Evolutionary conservation across 2,329 filamentous ascomycete genomes (phyloP), one percentile per base, ranked within the genome.

Genomic region (Clarireedia homoeocarpa): DNA sequence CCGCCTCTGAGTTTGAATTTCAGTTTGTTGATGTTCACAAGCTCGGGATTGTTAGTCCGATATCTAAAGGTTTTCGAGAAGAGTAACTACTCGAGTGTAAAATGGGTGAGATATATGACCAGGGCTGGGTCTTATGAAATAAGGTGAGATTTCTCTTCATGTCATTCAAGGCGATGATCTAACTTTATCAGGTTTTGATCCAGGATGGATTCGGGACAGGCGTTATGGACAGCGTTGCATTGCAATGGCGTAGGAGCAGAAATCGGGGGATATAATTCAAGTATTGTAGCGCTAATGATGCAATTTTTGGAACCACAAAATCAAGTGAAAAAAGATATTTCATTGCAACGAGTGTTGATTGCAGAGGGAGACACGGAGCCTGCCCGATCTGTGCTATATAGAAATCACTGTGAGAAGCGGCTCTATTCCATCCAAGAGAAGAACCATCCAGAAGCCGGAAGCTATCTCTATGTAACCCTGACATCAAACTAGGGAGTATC

Each of bases 21-120:
- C 69, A 94, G 88, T 61, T 73, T 99, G 66, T 79, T 99, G 67
- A 99, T 99, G 95, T 99, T 99, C 70, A 99, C 94, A 20, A 96
- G 90, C 69, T 95, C 88, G 0, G 94, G 94, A 0, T 71, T 99
- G 69, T 70, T 99, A 62, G 94, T 99, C 56, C 79, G 95, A 50
- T 99, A 99, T 71, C 74, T 99, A 57, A 99, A 99, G 75, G 94
- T 99, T 1, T 99, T 99, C 75, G 94, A 99, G 76, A 99, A 99
- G 84, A 94, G 83, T 73, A 97, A 97, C 73, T 99, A 99, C 71
- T 95, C 89, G 61, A 96, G 91, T 69, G 94, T 99, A 49, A 99
- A 99, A 73, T 99, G 94, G 94, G 94, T 99, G 65, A 79, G 94
- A 65, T 99, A 99, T 73, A 97, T 99, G 94, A 99, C 94, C 17